Evolutionary conservation across 2,329 filamentous ascomycete genomes (phyloP), one percentile per base, ranked within the genome.

Genomic region (Nemania bipapillata): DNA sequence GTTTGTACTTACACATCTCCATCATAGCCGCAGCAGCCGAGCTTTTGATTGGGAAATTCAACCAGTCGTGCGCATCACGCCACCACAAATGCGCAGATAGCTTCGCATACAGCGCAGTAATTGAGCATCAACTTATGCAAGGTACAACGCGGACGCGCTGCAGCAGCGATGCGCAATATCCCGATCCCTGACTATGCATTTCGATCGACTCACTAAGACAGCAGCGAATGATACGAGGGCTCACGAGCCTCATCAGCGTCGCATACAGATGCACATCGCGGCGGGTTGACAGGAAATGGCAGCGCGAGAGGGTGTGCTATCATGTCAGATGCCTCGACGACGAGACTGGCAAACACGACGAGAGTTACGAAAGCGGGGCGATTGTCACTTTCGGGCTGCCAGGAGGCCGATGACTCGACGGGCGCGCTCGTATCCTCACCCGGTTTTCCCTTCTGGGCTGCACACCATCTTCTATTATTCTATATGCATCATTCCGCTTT

Each of bases 261-360:
- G 73, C 73, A 76, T 71, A 72, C 72, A 71, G 61, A 54, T 30
- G 61, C 65, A 68, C 65, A 52, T 49, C 35, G 35, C 50, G 58
- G 35, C 62, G 67, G 67, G 53, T 37, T 40, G 50, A 40, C 58
- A 50, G 65, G 69, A 67, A 68, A 71, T 69, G 65, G 74, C 57
- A 68, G 49, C 32, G 53, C 57, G 60, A 66, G 69, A 69, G 68
- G 70, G 67, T 72, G 70, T 74, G 71, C 67, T 61, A 61, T 66
- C 69, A 62, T 74, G 76, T 77, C 76, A 77, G 74, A 77, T 77
- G 76, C 66, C 72, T 73, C 68, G 67, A 61, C 72, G 62, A 68
- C 66, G 49, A 63, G 30, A 66, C 42, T 40, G 55, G 40, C 52
- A 32, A 58, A 69, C 54, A 40, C 28, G 9, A 56, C 50, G 47